These are phyloP conservation scores for Suzukiozyma palmioleophila DNA, from an alignment of 1,139 yeast genomes.

Conservation along the genomic window DNA sequence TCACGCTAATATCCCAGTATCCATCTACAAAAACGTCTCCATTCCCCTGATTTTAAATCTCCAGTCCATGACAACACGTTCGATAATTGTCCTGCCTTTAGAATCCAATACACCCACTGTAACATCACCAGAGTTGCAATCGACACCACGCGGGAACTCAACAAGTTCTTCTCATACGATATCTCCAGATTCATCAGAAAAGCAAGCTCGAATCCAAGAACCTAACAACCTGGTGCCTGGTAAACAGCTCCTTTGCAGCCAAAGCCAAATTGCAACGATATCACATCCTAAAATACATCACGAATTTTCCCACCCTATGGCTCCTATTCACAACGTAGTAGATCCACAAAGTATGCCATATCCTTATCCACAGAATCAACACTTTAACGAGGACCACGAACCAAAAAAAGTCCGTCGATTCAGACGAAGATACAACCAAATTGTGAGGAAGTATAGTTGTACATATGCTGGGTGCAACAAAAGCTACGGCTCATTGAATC, in stretches of 20 bases:
- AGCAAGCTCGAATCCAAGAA: too few species aligned
- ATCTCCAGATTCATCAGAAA: too few species aligned
- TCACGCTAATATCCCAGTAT: not conserved
- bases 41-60: slow-evolving; percentile 9
- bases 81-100: not conserved
- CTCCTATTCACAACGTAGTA: too few species aligned
- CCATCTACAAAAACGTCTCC: slow-evolving; percentile 8
- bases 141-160: not conserved
- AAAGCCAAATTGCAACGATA: too few species aligned
- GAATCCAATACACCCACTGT: not conserved
- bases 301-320: too few species aligned
- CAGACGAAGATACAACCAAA: slow-evolving; percentile 66
- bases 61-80: slow-evolving; percentile 3
- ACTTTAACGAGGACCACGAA: slow-evolving; percentile 9
- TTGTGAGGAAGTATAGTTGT: slow-evolving; percentile 63
- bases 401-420: slow-evolving; percentile 41
- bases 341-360: not conserved
- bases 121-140: not conserved
- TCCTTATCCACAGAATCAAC: not conserved
- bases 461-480: slow-evolving; percentile 58
- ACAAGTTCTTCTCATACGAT: not conserved
- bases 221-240: too few species aligned
- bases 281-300: too few species aligned
- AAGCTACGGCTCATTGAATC: slow-evolving; percentile 74
- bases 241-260: too few species aligned